These are phyloP conservation scores for Xylariaceae sp. DNA, from an alignment of 2,329 filamentous ascomycete species.

Conservation along the genomic window DNA sequence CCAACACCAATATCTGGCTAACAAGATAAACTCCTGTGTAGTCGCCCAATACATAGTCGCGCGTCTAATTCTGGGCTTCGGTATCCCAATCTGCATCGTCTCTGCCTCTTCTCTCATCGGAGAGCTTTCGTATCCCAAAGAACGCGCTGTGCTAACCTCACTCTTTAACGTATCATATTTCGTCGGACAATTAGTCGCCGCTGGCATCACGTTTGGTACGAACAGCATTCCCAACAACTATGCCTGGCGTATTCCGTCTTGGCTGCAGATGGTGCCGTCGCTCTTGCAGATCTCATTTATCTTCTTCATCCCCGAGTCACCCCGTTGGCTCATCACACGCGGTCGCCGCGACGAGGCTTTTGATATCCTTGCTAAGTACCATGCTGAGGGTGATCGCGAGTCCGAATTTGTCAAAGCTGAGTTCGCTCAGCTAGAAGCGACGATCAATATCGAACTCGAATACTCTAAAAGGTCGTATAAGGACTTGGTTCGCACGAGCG, in stretches of 20 bases:
- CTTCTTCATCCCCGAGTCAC: constrained; percentile 55
- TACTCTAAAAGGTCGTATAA: constrained; percentile 43
- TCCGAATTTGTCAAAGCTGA: constrained; percentile 50
- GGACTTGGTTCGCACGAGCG: constrained; percentile 39
- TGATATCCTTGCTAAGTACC: constrained; percentile 43
- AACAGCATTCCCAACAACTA: constrained; percentile 36
- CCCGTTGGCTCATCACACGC: constrained; percentile 54
- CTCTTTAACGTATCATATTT: constrained; percentile 59
- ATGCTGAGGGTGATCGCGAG: constrained; percentile 43
- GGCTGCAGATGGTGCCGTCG: constrained; percentile 44
- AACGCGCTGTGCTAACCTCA: constrained; percentile 55
- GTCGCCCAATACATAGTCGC: constrained; percentile 55
- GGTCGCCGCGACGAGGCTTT: constrained; percentile 48
- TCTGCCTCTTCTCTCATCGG: constrained; percentile 56
- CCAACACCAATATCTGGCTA: not conserved
- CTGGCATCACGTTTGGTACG: constrained; percentile 49
- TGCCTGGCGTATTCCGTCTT: constrained; percentile 43
- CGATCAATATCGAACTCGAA: constrained; percentile 51
- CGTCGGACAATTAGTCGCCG: constrained; percentile 47
- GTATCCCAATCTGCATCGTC: constrained; percentile 57
- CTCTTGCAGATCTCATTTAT: constrained; percentile 38
- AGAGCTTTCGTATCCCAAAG: constrained; percentile 58
- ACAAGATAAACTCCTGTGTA: constrained; percentile 8
- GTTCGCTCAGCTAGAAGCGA: constrained; percentile 52
- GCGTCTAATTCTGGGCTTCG: constrained; percentile 57